phyloP scores from a whole-genome alignment of 345 rosid genomes.

The Camelina neglecta region DNA sequence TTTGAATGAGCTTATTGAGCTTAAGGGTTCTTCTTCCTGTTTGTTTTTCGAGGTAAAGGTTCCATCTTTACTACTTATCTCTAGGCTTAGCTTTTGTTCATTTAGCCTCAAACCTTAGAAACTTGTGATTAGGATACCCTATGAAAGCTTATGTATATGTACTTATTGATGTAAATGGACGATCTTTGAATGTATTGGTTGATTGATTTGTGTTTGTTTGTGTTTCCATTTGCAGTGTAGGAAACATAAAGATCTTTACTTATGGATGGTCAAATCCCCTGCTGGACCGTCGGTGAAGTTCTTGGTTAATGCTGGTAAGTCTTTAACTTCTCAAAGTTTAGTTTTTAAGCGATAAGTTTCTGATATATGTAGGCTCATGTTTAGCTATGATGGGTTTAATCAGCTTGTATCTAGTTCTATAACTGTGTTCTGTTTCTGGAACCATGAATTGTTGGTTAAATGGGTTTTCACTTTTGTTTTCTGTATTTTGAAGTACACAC shows the following conservation, averaged over 20 bases:
- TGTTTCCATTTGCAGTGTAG: slow-evolving; percentile 66
- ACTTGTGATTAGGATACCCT: not conserved
- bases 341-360: not conserved
- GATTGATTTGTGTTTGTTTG: not conserved
- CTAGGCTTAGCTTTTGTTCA: not conserved
- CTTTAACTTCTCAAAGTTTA: not conserved
- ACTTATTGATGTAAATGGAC: not conserved
- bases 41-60: slow-evolving; percentile 87
- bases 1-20: slow-evolving; percentile 89
- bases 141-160: not conserved
- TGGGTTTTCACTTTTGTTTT: slow-evolving; percentile 19
- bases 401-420: not conserved
- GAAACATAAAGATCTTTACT: slow-evolving; percentile 85
- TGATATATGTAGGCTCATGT: not conserved
- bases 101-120: not conserved
- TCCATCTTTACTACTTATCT: slow-evolving; percentile 1
- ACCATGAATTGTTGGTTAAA: not conserved
- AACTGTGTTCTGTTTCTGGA: not conserved
- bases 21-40: slow-evolving; percentile 82
- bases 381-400: slow-evolving; percentile 1
- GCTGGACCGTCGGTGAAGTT: slow-evolving; percentile 95
- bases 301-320: slow-evolving; percentile 92
- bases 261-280: slow-evolving; percentile 86
- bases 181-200: not conserved
- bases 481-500: slow-evolving; percentile 66